Base-by-base conservation (phyloP, 352 stramenopile species). In the Pythium grandisporangium region DNA sequence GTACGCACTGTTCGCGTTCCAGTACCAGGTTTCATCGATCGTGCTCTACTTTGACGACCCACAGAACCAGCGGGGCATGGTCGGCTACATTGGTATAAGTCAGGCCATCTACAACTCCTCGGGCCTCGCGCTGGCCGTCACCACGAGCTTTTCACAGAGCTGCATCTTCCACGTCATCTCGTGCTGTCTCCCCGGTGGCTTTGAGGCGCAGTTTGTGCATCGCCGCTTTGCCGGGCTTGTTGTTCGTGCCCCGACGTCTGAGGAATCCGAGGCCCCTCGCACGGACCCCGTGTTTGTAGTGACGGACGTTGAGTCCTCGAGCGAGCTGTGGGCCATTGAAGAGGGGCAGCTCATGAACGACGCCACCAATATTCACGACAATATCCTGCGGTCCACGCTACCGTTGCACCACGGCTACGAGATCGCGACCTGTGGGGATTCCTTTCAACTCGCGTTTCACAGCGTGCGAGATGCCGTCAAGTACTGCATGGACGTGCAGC, bases 391-490 rank as follows among this genome's bases (percentile, higher is more conserved):
- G 0, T 51, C 51, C 2, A 27, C 50, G 14, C 30, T 70, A 29
- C 41, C 47, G n/a, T 63, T 63, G 16, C 66, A 84, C 27, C 59
- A 60, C 29, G 74, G 74, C 10, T 88, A 88, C 41, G 75, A 88
- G 46, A 82, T 88, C 46, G 85, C 75, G 22, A 88, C 75, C 2
- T 59, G 56, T 1, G 75, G 75, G 2, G 75, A 88, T 22, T 61
- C 75, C 3, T 88, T 88, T 50, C 71, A 85, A 17, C 29, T 88
- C 13, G 71, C 67, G 3, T 88, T 88, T 34, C 75, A 81, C 43
- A 80, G 61, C 21, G 67, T 83, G 29, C 53, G 49, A 3, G 75
- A 88, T 34, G 75, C 71, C 1, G 64, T 81, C 4, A 63, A 61
- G 7, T 84, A 84, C 37, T 78, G 63, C 34, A 23, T 84, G n/a